These are phyloP conservation scores for Monosporozyma siamensis DNA, from an alignment of 805 yeast species.

Conservation along the genomic window DNA sequence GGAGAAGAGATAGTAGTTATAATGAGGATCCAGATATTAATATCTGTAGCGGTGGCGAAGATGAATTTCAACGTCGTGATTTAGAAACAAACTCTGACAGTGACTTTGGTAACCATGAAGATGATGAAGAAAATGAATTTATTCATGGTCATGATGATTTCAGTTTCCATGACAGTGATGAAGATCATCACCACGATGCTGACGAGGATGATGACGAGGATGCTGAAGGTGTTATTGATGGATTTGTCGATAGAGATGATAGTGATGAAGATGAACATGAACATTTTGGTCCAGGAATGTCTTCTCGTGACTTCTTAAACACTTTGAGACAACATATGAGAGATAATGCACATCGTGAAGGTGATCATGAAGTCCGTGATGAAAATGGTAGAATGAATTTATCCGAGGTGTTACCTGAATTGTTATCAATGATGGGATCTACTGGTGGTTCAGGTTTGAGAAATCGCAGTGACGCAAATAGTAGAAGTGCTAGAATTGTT, in stretches of 20 bases:
- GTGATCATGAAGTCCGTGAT: conserved; percentile 2
- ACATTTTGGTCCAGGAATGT: conserved; percentile 14
- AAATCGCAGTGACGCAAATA: conserved; percentile 3
- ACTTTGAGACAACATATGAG: conserved; percentile 8
- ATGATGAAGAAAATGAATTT: not conserved
- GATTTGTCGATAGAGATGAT: conserved; percentile 14
- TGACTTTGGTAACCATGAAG: not conserved
- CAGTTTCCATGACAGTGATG: conserved; percentile 1
- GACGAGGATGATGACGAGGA: conserved; percentile 1
- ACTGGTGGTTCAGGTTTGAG: conserved; percentile 11
- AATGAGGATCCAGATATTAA: conserved; percentile 3
- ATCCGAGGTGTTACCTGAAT: conserved; percentile 34
- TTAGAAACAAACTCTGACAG: not conserved
- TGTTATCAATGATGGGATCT: conserved; percentile 29
- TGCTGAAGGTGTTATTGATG: conserved; percentile 4
- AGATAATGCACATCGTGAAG: not conserved
- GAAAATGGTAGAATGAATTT: conserved; percentile 19
- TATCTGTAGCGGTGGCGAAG: conserved; percentile 15
- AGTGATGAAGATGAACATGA: conserved; percentile 16
- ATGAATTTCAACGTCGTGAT: not conserved
- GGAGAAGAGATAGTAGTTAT: not conserved
- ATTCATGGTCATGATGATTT: not conserved
- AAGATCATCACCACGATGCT: conserved; percentile 1
- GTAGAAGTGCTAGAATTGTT: conserved; percentile 15
- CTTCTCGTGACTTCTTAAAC: conserved; percentile 23